These are phyloP conservation scores for Collybiopsis confluens DNA, from an alignment of 768 basidiomycete genomes.

Conservation along the genomic window DNA sequence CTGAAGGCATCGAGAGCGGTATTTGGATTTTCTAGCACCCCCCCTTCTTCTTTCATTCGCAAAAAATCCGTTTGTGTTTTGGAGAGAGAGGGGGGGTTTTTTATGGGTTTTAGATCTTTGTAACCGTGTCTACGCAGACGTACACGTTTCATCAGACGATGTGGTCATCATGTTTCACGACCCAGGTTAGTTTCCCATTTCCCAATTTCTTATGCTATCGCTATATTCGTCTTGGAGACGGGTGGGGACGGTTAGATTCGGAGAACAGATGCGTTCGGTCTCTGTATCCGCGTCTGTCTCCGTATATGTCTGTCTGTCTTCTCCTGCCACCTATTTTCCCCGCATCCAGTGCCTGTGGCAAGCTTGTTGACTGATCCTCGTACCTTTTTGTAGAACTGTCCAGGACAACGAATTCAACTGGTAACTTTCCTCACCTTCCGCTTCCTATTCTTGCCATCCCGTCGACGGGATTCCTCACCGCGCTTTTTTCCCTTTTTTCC, in stretches of 20 bases:
- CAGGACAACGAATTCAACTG: constrained; percentile 79
- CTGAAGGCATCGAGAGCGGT: constrained; percentile 98
- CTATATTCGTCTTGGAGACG: too few relatives aligned
- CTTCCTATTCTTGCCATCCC: not conserved
- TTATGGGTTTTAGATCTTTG: too few relatives aligned
- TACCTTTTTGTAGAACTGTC: constrained; percentile 43
- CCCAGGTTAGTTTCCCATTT: constrained; percentile 48
- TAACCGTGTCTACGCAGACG: constrained; percentile 71
- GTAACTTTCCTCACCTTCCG: constrained; percentile 23
- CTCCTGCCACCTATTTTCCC: constrained; percentile 12
- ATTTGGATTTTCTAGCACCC: constrained; percentile 40
- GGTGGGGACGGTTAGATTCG: too few relatives aligned
- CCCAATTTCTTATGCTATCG: too few relatives aligned
- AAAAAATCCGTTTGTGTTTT: too few relatives aligned
- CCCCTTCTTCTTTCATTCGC: constrained; percentile 15
- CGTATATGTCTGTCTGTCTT: too few relatives aligned
- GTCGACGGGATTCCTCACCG: not conserved
- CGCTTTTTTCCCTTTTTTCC: constrained; percentile 20
- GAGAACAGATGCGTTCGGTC: too few relatives aligned
- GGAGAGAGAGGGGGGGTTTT: too few relatives aligned
- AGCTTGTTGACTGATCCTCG: too few relatives aligned
- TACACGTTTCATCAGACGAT: constrained; percentile 86
- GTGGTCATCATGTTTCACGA: constrained; percentile 97
- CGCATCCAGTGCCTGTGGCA: constrained; percentile 14
- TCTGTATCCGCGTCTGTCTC: too few relatives aligned